Evolutionary conservation across 108 stramenopile species (phyloP), one percentile per base, ranked within the genome.

Genomic region (Nitzschia palea): DNA sequence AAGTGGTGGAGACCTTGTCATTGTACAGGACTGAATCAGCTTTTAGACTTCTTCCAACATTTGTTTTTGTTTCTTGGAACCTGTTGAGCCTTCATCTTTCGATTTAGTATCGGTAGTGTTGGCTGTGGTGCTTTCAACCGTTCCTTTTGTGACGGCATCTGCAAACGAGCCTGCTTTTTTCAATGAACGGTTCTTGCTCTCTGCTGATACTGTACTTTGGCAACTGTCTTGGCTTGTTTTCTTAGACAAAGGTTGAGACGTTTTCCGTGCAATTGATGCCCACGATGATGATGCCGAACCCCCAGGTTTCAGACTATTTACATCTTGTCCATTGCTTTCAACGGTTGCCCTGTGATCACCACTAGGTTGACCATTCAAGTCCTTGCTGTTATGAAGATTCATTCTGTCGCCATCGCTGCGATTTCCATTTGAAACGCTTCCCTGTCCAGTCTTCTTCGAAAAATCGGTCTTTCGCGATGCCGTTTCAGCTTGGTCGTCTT

Each of bases 251-350:
- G 74, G 67, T 22, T 80, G 47, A 45, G 76, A 78, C 10, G 69
- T 69, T 53, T 80, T 82, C 57, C 73, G 82, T 32, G 84, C 84
- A 44, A 85, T 80, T 2, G 79, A 80, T 18, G 84, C 84, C 84
- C 84, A 85, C 10, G 84, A 85, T 26, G 84, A 85, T 14, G 75
- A 52, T 37, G 61, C 53, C 3, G 68, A 20, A 2, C 20, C 9
- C 9, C 58, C 58, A 35, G 22, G 48, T 18, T 32, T 33, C 58
- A 48, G 17, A 51, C 22, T 30, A 18, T 28, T 32, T 22, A 5
- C 33, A 25, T 55, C 30, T 26, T 62, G 6, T 15, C 26, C 27
- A 8, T 4, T 27, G 23, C 29, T 25, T 18, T 18, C 62, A 5
- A 17, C 47, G 14, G 4, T 29, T 9, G 62, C 25, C 3, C 4